Evolutionary conservation across 805 yeast genomes (phyloP).

Genomic region (Cyberlindnera japonica): DNA sequence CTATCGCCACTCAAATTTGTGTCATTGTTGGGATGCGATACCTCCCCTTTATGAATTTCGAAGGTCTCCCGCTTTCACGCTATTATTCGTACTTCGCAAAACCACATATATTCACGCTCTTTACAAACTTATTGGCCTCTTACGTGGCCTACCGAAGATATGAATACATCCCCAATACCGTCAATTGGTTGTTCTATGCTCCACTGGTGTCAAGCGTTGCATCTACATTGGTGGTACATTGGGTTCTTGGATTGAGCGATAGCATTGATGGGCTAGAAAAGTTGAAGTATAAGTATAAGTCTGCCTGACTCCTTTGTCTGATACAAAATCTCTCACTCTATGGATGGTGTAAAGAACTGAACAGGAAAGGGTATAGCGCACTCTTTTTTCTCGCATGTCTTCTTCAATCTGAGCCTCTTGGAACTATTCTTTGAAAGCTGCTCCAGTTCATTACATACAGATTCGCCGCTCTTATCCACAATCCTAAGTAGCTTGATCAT

Average conservation of each 20-base stretch:
- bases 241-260: constrained; percentile 9
- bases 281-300: constrained; percentile 18
- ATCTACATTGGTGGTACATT: constrained; percentile 8
- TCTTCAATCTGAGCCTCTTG: not conserved
- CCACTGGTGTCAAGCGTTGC: constrained; percentile 13
- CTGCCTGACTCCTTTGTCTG: constrained; percentile 8
- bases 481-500: constrained; percentile 20
- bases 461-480: constrained; percentile 4
- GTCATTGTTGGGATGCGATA: constrained; percentile 13
- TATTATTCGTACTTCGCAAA: constrained; percentile 1
- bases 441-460: constrained; percentile 1
- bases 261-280: constrained; percentile 10
- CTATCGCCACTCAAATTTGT: constrained; percentile 7
- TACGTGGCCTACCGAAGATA: constrained; percentile 7
- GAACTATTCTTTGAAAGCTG: not conserved
- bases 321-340: not conserved
- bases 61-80: not conserved
- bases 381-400: not conserved
- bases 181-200: constrained; percentile 6
- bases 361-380: constrained; percentile 1
- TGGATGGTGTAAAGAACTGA: constrained; percentile 1
- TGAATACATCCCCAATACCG: not conserved
- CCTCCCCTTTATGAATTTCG: constrained; percentile 2
- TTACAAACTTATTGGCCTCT: constrained; percentile 7
- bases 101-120: constrained; percentile 3